Percentiles rank a stretch among this genome's conserved stretches.
Evolutionary conservation across 495 filamentous ascomycete species (phyloP).

Genomic region (Jackrogersella minutella): DNA sequence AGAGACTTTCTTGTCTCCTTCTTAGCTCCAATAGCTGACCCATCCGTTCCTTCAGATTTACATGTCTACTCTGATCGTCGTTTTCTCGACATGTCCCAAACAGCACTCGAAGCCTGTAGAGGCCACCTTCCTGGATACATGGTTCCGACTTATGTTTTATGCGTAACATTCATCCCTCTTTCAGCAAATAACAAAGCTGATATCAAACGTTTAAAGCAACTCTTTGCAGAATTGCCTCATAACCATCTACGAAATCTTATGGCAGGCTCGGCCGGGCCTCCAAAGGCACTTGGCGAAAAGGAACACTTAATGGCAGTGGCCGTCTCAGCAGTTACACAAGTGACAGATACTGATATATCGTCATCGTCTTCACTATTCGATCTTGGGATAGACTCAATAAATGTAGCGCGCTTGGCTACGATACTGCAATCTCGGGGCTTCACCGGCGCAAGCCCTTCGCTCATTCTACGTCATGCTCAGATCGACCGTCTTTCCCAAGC

Average conservation of each 20-base stretch:
- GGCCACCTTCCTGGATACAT: slow-evolving; percentile 73
- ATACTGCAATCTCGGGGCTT: slow-evolving; percentile 64
- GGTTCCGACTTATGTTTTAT: slow-evolving; percentile 77
- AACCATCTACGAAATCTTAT: slow-evolving; percentile 62
- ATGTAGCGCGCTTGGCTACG: slow-evolving; percentile 68
- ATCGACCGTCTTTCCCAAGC: slow-evolving; percentile 58
- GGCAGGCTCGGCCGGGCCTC: slow-evolving; percentile 31
- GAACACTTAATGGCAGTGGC: slow-evolving; percentile 60
- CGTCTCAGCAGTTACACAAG: slow-evolving; percentile 58
- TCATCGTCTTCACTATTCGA: slow-evolving; percentile 76
- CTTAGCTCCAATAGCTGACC: slow-evolving; percentile 49
- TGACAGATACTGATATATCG: slow-evolving; percentile 55
- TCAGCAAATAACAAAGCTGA: slow-evolving; percentile 81
- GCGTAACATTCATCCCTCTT: slow-evolving; percentile 68
- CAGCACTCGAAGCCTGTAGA: slow-evolving; percentile 62
- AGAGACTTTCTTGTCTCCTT: slow-evolving; percentile 78
- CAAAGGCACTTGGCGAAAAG: slow-evolving; percentile 46
- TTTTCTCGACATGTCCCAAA: slow-evolving; percentile 36
- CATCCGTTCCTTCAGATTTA: slow-evolving; percentile 17
- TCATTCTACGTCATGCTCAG: slow-evolving; percentile 70
- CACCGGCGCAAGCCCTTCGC: slow-evolving; percentile 63
- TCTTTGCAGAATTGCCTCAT: slow-evolving; percentile 66
- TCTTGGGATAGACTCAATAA: slow-evolving; percentile 83
- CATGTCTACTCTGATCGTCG: slow-evolving; percentile 43
- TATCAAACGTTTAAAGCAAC: slow-evolving; percentile 62